Conservation (phyloP, 2,329 filamentous ascomycete genomes). For the Chrysoporthe deuterocubensis region DNA sequence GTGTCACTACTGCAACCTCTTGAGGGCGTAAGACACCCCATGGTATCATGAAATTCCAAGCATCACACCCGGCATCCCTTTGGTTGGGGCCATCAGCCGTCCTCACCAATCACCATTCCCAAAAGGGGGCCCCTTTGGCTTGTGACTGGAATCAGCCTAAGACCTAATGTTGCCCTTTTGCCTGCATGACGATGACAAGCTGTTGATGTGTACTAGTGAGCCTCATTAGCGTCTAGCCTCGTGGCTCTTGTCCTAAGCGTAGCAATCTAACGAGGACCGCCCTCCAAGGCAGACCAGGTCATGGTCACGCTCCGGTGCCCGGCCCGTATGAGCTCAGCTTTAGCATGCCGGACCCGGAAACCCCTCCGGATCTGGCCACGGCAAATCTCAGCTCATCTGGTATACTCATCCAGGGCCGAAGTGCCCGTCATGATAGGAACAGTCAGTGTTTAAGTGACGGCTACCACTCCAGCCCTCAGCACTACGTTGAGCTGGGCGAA, state of each 20-base stretch:
- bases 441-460: background rate
- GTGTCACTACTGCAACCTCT: conserved; percentile 5
- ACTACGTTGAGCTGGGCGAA: background rate
- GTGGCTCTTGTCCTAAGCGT: background rate
- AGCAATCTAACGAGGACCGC: background rate
- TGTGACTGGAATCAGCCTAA: background rate
- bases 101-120: background rate
- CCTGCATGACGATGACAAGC: background rate
- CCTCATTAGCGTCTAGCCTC: background rate
- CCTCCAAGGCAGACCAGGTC: background rate
- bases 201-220: background rate
- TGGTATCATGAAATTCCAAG: background rate
- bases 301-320: background rate
- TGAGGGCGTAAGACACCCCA: background rate
- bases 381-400: background rate
- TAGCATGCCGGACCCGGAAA: background rate
- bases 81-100: background rate
- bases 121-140: background rate
- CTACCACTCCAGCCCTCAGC: background rate
- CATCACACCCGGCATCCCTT: background rate
- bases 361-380: background rate
- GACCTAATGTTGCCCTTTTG: background rate
- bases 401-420: no score
- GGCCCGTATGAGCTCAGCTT: background rate
- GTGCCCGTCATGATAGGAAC: no score